Evolutionary conservation across 1,284 basidiomycete species (phyloP).

Genomic region (Trichosporon sp.): DNA sequence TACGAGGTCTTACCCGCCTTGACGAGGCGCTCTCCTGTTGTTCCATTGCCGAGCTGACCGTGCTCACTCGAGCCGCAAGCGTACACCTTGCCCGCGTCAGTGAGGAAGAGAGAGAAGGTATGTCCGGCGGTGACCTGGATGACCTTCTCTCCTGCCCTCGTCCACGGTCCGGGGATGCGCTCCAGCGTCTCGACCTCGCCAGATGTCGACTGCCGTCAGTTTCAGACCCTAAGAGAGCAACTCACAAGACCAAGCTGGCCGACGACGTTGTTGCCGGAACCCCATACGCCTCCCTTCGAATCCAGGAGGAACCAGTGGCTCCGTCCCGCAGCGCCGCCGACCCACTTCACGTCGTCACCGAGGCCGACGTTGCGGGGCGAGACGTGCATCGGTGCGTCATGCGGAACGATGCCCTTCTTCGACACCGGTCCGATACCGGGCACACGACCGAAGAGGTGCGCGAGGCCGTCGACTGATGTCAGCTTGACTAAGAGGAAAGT

Average conservation of each 20-base stretch:
- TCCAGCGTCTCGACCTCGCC: constrained; percentile 38
- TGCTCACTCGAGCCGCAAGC: constrained; percentile 88
- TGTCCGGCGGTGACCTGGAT: constrained; percentile 69
- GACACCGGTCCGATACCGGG: constrained; percentile 65
- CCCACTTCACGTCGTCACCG: constrained; percentile 65
- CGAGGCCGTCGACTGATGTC: constrained; percentile 65
- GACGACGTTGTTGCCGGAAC: constrained; percentile 76
- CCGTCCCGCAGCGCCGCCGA: constrained; percentile 78
- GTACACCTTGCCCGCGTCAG: constrained; percentile 81
- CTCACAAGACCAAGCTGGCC: constrained; percentile 65
- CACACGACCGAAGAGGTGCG: constrained; percentile 85
- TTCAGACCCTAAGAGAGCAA: neutral
- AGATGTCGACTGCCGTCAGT: constrained; percentile 31
- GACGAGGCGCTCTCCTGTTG: constrained; percentile 70
- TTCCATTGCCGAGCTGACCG: constrained; percentile 88
- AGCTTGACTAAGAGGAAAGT: neutral
- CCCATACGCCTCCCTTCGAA: constrained; percentile 78
- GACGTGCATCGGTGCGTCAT: constrained; percentile 69
- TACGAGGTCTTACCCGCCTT: constrained; percentile 79
- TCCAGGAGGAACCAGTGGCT: constrained; percentile 81
- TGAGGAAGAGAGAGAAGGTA: constrained; percentile 79
- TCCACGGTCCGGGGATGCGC: constrained; percentile 49
- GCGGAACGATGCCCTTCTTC: constrained; percentile 61
- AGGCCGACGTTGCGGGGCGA: constrained; percentile 67
- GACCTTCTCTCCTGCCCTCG: constrained; percentile 42